Conservation (phyloP, 31 red algal species). For the Asparagopsis taxiformis region DNA sequence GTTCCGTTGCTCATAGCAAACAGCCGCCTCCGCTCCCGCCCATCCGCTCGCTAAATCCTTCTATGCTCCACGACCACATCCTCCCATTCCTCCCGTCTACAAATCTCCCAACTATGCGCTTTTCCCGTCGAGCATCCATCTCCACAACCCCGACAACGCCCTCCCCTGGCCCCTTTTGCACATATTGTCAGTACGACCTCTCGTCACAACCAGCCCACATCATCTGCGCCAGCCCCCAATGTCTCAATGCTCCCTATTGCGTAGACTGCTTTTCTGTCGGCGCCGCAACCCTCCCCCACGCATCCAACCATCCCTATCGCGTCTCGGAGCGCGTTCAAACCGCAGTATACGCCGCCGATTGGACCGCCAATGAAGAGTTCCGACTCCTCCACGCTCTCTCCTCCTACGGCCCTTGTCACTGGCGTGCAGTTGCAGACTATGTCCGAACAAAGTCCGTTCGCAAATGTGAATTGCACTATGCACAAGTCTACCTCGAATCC, state of each 20-base stretch:
- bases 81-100: neutral
- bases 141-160: neutral
- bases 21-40: too few species aligned
- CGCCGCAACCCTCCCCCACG: constrained; percentile 63
- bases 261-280: constrained; percentile 94
- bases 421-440: constrained; percentile 74
- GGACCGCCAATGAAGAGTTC: constrained; percentile 82
- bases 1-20: too few species aligned
- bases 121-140: constrained; percentile 33
- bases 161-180: constrained; percentile 32
- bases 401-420: constrained; percentile 69
- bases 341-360: constrained; percentile 55
- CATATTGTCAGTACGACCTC: constrained; percentile 23
- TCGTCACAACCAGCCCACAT: constrained; percentile 25
- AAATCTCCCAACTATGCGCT: constrained; percentile 15
- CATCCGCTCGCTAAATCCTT: too few species aligned
- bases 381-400: constrained; percentile 67
- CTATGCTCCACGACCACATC: too few species aligned
- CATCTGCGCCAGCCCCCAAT: constrained; percentile 27
- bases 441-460: constrained; percentile 64
- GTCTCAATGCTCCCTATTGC: constrained; percentile 68
- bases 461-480: constrained; percentile 80
- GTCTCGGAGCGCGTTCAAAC: constrained; percentile 45
- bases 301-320: constrained; percentile 76
- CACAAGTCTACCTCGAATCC: constrained; percentile 65